Evolutionary conservation across 208 protist genomes (phyloP), one percentile per base, ranked within the genome.

Genomic region (Herpetomonas tarakana): DNA sequence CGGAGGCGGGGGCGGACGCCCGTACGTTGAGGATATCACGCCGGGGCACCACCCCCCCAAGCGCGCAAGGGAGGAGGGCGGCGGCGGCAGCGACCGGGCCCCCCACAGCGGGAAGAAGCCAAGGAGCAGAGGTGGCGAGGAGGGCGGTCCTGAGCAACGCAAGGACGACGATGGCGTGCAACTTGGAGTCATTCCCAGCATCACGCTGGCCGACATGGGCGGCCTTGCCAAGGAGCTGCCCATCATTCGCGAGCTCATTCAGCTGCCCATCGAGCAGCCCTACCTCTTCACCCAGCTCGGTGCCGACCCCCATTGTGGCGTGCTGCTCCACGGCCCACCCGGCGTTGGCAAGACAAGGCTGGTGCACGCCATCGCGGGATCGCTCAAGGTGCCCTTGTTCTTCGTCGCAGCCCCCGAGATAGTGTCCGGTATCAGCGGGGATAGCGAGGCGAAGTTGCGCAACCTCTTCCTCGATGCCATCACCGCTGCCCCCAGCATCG

Each of bases 381-480:
- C 96, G 21, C 77, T 97, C 51, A 76, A 94, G 55, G 88, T 98
- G 18, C 82, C 93, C n/a, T 94, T 98, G 31, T 97, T 98, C 46
- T 94, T 96, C 21, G 86, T 99, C 31, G 84, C 91, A 1, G 97
- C 93, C 14, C 96, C 97, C 0, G 97, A 99, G 65, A 89, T 99
- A 58, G 93, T 99, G 2, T 94, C 87, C 9, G 98, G 98, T 47
- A 98, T 99, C 63, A 99, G 97, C 41, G 99, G 99, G n/a, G 98
- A 99, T 69, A 98, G 93, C 57, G 99, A 99, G 81, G 78, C 86
- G 18, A 98, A 98, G 45, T 81, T 99, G 58, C 80, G 98, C 7
- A 76, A 91, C 38, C 68, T 99, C 22, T 99, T 99, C 65, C 79
- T 76, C 49, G 88, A 97, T 54, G 98, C 97, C 39, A 76, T 91